Conservation (phyloP, 2,329 filamentous ascomycete species). For the Hypoxylon sp. region DNA sequence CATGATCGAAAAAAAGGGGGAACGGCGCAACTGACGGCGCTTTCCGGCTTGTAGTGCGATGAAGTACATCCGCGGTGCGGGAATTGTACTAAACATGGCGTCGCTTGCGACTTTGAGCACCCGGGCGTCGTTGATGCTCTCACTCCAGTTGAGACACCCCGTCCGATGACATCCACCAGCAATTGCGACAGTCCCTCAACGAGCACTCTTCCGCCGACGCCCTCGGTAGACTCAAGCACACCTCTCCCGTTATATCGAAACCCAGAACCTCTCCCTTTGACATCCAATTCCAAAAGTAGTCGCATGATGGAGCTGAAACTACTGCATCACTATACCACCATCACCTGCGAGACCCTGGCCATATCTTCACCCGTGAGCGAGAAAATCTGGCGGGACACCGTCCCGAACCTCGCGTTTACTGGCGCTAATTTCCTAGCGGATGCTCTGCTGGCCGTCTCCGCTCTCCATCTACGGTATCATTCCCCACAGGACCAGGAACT, state of each 20-base stretch:
- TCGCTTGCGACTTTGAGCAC: conserved; percentile 75
- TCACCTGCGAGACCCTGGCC: conserved; percentile 72
- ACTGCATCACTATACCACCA: conserved; percentile 75
- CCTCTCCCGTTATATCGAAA: conserved; percentile 56
- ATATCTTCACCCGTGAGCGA: conserved; percentile 67
- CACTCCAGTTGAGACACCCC: conserved; percentile 57
- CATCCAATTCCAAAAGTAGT: conserved; percentile 58
- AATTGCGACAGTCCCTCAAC: conserved; percentile 50
- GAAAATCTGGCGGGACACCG: conserved; percentile 71
- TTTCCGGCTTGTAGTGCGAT: conserved; percentile 66
- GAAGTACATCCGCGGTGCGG: conserved; percentile 76
- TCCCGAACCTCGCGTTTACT: conserved; percentile 73
- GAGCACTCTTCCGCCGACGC: conserved; percentile 49
- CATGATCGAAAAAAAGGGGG: conserved; percentile 2
- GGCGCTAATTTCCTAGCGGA: conserved; percentile 73
- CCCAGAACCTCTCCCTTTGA: conserved; percentile 56
- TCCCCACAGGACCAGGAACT: conserved; percentile 71
- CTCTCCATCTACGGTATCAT: conserved; percentile 72
- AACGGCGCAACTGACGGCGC: conserved; percentile 29
- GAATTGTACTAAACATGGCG: conserved; percentile 77
- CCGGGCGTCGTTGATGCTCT: conserved; percentile 64
- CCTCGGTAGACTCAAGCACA: conserved; percentile 50
- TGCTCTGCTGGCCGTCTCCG: conserved; percentile 74
- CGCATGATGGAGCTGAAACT: conserved; percentile 73
- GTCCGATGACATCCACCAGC: conserved; percentile 50